Evolutionary conservation across 768 basidiomycete genomes (phyloP).

Genomic region (Dioszegia aurantiaca): DNA sequence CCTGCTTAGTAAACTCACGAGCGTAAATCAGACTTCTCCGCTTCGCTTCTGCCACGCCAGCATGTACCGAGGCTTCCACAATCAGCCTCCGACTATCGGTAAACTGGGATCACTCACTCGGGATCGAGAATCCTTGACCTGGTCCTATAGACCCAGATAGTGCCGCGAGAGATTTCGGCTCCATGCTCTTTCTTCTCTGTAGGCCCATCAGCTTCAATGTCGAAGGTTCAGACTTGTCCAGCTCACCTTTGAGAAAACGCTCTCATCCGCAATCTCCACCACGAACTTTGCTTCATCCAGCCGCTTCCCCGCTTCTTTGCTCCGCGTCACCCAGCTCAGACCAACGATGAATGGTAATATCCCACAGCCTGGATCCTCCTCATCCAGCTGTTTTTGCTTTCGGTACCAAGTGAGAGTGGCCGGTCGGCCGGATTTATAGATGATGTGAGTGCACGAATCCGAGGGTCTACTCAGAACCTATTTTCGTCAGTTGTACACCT

Average conservation of each 20-base stretch:
- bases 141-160: constrained; percentile 9
- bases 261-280: constrained; percentile 44
- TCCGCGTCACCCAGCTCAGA: constrained; percentile 52
- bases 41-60: constrained; percentile 14
- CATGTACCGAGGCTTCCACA: neutral
- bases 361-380: constrained; percentile 5
- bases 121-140: neutral
- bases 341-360: constrained; percentile 44
- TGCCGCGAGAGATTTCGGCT: constrained; percentile 30
- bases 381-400: constrained; percentile 28
- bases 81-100: constrained; percentile 8
- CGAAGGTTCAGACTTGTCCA: neutral
- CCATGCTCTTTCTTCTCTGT: constrained; percentile 53
- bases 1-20: constrained; percentile 34
- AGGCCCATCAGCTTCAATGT: neutral
- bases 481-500: neutral
- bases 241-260: constrained; percentile 49
- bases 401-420: constrained; percentile 50
- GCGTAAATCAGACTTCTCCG: constrained; percentile 43
- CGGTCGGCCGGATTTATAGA: constrained; percentile 51
- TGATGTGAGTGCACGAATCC: constrained; percentile 50
- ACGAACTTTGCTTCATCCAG: constrained; percentile 36
- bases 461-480: constrained; percentile 49
- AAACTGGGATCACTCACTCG: neutral
- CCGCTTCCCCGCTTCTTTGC: constrained; percentile 45